phyloP scores from a whole-genome alignment of 257 asterid genomes.

The Solanum lycopersicoides region DNA sequence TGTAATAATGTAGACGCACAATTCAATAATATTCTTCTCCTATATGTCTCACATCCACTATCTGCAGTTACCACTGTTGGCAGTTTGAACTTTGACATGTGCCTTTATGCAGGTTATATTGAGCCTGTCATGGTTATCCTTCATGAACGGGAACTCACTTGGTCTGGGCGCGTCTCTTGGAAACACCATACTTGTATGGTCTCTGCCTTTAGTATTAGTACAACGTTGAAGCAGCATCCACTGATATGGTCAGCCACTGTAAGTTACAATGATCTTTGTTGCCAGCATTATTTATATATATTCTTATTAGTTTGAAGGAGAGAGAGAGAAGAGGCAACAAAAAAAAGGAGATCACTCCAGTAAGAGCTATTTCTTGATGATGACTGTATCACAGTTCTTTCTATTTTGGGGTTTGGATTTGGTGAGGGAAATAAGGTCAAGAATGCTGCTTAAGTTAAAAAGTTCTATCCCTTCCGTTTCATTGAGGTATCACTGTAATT shows the following conservation, averaged over 20 bases:
- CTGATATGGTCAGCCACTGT: conserved; percentile 93
- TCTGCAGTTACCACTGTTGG: background rate
- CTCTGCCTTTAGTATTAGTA: conserved; percentile 92
- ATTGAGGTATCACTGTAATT: background rate
- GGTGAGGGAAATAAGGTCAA: background rate
- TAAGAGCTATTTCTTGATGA: background rate
- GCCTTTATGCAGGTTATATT: conserved; percentile 63
- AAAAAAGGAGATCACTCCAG: background rate
- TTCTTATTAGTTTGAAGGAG: background rate
- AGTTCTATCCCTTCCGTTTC: background rate
- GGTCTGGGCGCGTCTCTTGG: conserved; percentile 96
- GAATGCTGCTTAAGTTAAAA: background rate
- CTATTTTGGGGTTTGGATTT: background rate
- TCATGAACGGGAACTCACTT: conserved; percentile 89
- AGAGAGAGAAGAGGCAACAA: background rate
- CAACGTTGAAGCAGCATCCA: conserved; percentile 90
- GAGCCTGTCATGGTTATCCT: conserved; percentile 97
- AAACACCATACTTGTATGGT: conserved; percentile 87
- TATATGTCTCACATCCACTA: background rate
- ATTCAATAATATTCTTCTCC: background rate
- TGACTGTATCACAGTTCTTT: background rate
- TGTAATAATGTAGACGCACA: background rate
- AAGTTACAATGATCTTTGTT: conserved; percentile 12
- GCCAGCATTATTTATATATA: background rate
- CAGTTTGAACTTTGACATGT: background rate